Evolutionary conservation across 345 rosid species (phyloP).

Genomic region (Populus nigra): DNA sequence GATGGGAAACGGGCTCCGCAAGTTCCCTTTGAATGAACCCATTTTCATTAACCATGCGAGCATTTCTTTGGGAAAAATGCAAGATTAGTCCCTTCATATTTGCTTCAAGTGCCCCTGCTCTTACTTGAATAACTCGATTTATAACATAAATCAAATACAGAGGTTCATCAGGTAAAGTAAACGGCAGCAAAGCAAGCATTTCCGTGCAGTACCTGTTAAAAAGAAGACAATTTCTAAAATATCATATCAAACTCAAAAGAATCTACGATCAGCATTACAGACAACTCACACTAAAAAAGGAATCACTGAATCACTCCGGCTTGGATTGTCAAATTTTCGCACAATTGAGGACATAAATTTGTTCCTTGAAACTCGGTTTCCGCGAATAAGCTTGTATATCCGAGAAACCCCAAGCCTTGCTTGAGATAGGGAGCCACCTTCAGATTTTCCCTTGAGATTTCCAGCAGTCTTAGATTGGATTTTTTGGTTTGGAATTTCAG

Average conservation of each 20-base stretch:
- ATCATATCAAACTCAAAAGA: not conserved
- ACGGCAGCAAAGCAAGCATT: slow-evolving; percentile 88
- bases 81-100: slow-evolving; percentile 73
- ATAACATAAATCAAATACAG: slow-evolving; percentile 86
- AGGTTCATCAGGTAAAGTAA: slow-evolving; percentile 94
- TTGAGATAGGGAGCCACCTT: slow-evolving; percentile 64
- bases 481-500: slow-evolving; percentile 42
- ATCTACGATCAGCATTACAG: slow-evolving; percentile 10
- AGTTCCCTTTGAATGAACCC: slow-evolving; percentile 47
- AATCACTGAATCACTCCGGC: slow-evolving; percentile 58
- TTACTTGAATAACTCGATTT: slow-evolving; percentile 89
- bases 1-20: slow-evolving; percentile 27
- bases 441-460: slow-evolving; percentile 60
- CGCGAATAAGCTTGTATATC: slow-evolving; percentile 95
- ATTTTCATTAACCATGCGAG: slow-evolving; percentile 40
- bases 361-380: slow-evolving; percentile 83
- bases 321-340: slow-evolving; percentile 90
- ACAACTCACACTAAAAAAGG: slow-evolving; percentile 81
- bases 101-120: slow-evolving; percentile 92
- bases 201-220: slow-evolving; percentile 91
- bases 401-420: slow-evolving; percentile 95
- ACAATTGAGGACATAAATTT: slow-evolving; percentile 96
- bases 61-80: slow-evolving; percentile 51
- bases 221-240: slow-evolving; percentile 6
- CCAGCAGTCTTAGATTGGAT: slow-evolving; percentile 51